These are phyloP conservation scores for Melaleuca alternifolia DNA, from an alignment of 345 rosid genomes.

Conservation along the genomic window DNA sequence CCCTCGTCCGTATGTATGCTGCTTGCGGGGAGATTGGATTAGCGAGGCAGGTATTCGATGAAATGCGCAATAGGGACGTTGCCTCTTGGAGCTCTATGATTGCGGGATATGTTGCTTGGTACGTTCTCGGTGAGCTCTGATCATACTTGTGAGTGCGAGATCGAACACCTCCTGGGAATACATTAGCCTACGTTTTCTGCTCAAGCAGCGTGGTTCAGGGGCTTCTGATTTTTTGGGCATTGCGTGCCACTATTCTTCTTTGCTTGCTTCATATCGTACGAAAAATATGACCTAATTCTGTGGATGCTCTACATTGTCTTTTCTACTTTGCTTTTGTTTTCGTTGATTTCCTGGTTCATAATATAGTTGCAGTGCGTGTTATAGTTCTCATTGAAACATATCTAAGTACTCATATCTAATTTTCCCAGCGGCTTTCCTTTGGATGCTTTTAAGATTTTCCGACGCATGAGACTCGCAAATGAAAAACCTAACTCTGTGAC, in stretches of 20 bases:
- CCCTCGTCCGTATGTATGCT: slow-evolving; percentile 20
- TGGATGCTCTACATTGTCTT: background rate
- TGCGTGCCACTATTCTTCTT: background rate
- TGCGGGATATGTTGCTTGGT: slow-evolving; percentile 27
- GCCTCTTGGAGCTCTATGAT: slow-evolving; percentile 49
- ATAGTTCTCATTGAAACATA: background rate
- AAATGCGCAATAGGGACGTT: slow-evolving; percentile 26
- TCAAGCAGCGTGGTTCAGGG: background rate
- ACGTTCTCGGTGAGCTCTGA: background rate
- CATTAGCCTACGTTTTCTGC: background rate
- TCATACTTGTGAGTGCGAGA: background rate
- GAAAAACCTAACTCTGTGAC: slow-evolving; percentile 13
- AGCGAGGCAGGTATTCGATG: slow-evolving; percentile 23
- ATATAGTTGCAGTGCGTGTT: background rate
- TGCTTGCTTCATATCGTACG: background rate
- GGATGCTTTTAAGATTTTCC: slow-evolving; percentile 23
- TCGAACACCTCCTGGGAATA: background rate
- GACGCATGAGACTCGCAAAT: slow-evolving; percentile 5
- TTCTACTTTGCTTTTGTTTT: background rate
- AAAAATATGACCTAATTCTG: background rate
- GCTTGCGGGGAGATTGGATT: slow-evolving; percentile 13
- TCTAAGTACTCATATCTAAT: background rate
- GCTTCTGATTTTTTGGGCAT: background rate
- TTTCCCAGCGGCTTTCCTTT: slow-evolving; percentile 15
- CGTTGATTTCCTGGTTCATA: background rate